phyloP scores from a whole-genome alignment of 2,329 filamentous ascomycete species.

The Trichoderma oligosporum region DNA sequence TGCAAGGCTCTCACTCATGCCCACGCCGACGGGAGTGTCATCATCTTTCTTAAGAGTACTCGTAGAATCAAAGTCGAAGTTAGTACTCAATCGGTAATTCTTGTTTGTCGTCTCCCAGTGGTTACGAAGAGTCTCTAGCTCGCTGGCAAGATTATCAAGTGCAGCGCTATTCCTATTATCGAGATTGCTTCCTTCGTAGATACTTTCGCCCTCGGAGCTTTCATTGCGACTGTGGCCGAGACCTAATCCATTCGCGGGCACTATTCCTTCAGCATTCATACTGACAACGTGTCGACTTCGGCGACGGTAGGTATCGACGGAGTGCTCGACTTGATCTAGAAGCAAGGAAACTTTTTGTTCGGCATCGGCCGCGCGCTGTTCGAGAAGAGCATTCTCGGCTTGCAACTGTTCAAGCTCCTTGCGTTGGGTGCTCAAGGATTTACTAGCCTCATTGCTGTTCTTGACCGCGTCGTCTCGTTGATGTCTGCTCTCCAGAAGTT shows the following conservation, averaged over 20 bases:
- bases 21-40: constrained; percentile 40
- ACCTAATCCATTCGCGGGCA: constrained; percentile 35
- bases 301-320: constrained; percentile 90
- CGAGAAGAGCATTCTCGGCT: constrained; percentile 74
- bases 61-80: constrained; percentile 74
- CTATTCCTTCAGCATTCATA: constrained; percentile 45
- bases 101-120: constrained; percentile 97
- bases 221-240: constrained; percentile 49
- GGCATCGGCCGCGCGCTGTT: constrained; percentile 80
- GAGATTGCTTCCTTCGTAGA: constrained; percentile 52
- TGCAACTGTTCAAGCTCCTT: constrained; percentile 77
- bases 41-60: constrained; percentile 42
- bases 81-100: constrained; percentile 84
- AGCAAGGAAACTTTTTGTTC: constrained; percentile 91
- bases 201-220: constrained; percentile 58
- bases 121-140: constrained; percentile 82
- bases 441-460: constrained; percentile 50
- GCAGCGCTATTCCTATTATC: constrained; percentile 60
- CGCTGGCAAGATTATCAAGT: constrained; percentile 84
- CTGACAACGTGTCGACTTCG: constrained; percentile 58
- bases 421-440: constrained; percentile 57
- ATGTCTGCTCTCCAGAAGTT: constrained; percentile 61
- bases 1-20: constrained; percentile 67
- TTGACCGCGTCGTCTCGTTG: constrained; percentile 66
- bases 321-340: constrained; percentile 89